Base-by-base conservation (phyloP, 257 asterid species). In the Jaltomata sinuosa region DNA sequence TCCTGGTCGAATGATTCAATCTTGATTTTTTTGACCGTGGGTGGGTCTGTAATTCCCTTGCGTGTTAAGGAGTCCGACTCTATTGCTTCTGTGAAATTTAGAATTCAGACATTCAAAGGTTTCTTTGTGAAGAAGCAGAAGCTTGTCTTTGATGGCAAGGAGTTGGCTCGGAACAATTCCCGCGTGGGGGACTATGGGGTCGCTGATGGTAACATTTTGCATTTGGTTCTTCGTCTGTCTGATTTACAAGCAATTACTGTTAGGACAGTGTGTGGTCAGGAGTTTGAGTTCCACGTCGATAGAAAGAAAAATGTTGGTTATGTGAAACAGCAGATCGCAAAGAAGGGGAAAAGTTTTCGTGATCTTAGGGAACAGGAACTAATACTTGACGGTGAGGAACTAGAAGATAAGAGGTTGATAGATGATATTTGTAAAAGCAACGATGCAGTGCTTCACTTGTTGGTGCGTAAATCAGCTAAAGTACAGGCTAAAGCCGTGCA, bases 191-290 rank as follows among this genome's bases (percentile, higher is more conserved):
- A 93, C 84, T 95, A 93, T 83, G 95, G 97, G 3, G 88, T 93
- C 34, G 59, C 85, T 11, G 93, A 92, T 84, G 98, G 98, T 62
- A 90, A 92, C 83, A 91, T 92, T 11, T 55, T 95, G 78, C 97
- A 92, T 86, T 86, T 95, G 83, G 93, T 95, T 16, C 85, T 93
- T 31, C 89, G 93, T 8, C 89, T 93, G 77, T 90, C 96, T 42
- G 95, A 93, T 84, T 91, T 95, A 42, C 97, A 92, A 89, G 93
- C 96, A 53, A 93, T 95, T 80, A 91, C 92, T 10, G 97, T 93
- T 71, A 84, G 84, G 49, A 93, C 98, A 6, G 90, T 87, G 68
- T 92, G 95, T 82, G 98, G 97, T 42, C 91, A 91, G 90, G 91
- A 91, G 81, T 92, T 91, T 83, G 93, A 89, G 87, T 87, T 95